Conservation (phyloP, 176 grass and related monocot genomes). For the Phyllostachys edulis region DNA sequence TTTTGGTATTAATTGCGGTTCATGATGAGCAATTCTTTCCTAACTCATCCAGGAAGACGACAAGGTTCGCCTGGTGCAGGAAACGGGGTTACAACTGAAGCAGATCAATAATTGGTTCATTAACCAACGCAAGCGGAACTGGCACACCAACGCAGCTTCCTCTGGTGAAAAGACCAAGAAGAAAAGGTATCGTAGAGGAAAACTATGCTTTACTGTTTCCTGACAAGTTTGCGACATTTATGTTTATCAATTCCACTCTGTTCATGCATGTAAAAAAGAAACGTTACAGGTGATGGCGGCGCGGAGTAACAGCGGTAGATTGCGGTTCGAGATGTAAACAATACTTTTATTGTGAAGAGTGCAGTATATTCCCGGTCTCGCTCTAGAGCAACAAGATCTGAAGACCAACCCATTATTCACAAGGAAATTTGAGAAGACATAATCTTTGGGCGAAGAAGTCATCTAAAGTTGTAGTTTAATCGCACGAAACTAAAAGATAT, state of each 20-base stretch:
- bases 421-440: constrained; percentile 10
- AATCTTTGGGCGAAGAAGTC: background rate
- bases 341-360: constrained; percentile 20
- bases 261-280: constrained; percentile 43
- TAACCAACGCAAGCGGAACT: constrained; percentile 97
- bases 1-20: constrained; percentile 18
- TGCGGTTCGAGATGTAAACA: constrained; percentile 17
- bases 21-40: background rate
- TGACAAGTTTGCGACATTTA: background rate
- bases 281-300: constrained; percentile 46
- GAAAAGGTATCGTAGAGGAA: constrained; percentile 62
- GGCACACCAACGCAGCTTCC: constrained; percentile 84
- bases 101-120: constrained; percentile 99
- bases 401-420: background rate
- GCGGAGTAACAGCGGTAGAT: constrained; percentile 31
- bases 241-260: background rate
- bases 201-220: background rate
- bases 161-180: constrained; percentile 81
- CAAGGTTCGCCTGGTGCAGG: constrained; percentile 82
- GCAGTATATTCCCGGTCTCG: background rate
- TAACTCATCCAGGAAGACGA: constrained; percentile 76
- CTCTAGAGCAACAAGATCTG: constrained; percentile 28
- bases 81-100: constrained; percentile 94
- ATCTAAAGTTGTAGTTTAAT: constrained; percentile 25
- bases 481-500: constrained; percentile 7